Base-by-base conservation (phyloP, 202 grass and related monocot genomes). In the Panicum hallii region DNA sequence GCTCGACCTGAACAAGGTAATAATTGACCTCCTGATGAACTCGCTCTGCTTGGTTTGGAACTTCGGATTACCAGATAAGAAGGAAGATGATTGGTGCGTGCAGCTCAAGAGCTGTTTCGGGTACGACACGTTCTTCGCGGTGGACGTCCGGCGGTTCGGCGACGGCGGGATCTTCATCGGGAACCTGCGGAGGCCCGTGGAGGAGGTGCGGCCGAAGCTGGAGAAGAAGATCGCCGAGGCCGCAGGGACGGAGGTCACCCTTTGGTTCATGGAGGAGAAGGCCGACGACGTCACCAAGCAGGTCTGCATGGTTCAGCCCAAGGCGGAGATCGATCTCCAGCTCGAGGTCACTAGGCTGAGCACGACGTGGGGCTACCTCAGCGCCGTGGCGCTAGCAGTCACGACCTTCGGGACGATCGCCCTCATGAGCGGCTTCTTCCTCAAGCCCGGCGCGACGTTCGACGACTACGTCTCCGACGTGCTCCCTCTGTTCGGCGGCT, bases 201-300 rank as follows among this genome's bases (percentile, higher is more conserved):
- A 95, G 64, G 96, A 95, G 83, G 93, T 94, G 52, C 80, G 83
- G 67, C 93, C 91, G 0, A 95, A 88, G 83, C 85, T 99, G 78
- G 87, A 99, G 81, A 94, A 99, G 87, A 99, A 95, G 93, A 92
- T 99, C 43, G 79, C 91, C 2, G 96, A 95, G 86, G 91, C 89
- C 3, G 93, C 96, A 4, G 91, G 91, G 5, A 87, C 91, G 11
- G 96, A 99, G 43, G 93, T 99, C 28, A 90, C 92, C 28, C 86
- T 99, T 7, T 99, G 96, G 96, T 99, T 99, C 84, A 95, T 99
- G 91, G 96, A 99, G 85, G 91, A 99, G 88, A 87, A 73, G 83
- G 86, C 38, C 56, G 89, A 88, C 28, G 90, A 95, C 82, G 87
- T 99, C 75, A 95, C 89, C 5, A 99, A 99, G 75, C 93, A 99